Base-by-base conservation (phyloP, 148 eudicot genomes). In the Camellia sinensis region DNA sequence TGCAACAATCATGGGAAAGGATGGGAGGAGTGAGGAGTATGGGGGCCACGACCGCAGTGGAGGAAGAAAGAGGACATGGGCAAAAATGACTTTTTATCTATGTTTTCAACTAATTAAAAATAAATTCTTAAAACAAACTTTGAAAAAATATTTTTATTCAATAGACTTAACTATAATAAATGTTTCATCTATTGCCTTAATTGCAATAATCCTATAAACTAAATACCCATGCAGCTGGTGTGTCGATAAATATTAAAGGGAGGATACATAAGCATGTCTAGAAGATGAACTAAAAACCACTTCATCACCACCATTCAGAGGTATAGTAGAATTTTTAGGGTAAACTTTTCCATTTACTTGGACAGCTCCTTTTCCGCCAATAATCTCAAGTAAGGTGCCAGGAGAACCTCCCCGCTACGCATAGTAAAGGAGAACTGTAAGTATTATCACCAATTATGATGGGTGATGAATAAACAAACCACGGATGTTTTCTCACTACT, bases 261-360 rank as follows among this genome's bases (percentile, higher is more conserved):
- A 92, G 99, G 98, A 96, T 96, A 96, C 99, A 76, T 92, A 96
- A 86, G 95, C 92, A 90, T 93, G 89, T 85, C 84, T 85, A n/a
- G 89, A 91, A 18, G 90, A 78, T 72, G 87, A 77, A 78, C 86
- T 89, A 80, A 95, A 95, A 65, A 91, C 82, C 88, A 95, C 86
- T 80, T 92, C 99, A 82, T 95, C 99, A 53, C 99, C 99, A 50
- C 85, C 94, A 74, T 82, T 86, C 59, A 96, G 85, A 54, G 77
- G 87, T 22, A 89, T 59, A 29, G 89, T 81, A 21, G 97, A 80
- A 46, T 89, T 89, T 81, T 89, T 90, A n/a, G 86, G 85, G 73
- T 80, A 89, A 48, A 77, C 22, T 84, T 86, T 89, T 69, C 91
- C 92, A 83, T 95, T 95, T 37, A 93, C 89, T 80, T 87, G 89